Conservation (phyloP, 2,329 filamentous ascomycete species). For the Drechmeria coniospora region DNA sequence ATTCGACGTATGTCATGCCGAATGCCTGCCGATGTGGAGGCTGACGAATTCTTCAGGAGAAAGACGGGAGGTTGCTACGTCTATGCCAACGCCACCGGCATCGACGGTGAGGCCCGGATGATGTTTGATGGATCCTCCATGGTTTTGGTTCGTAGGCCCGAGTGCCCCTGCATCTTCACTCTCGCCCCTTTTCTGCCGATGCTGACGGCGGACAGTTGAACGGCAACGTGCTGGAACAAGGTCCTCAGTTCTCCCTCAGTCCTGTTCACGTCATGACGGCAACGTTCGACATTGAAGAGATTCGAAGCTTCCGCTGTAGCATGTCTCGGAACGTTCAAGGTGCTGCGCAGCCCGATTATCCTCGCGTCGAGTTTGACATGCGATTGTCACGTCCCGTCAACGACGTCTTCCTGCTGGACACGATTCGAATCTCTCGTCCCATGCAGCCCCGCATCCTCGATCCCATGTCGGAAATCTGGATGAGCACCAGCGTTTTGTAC, state of each 20-base stretch:
- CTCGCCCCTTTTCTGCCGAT: conserved; percentile 43
- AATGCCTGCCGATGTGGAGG: too few relatives aligned
- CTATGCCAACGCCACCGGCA: conserved; percentile 16
- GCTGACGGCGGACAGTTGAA: conserved; percentile 23
- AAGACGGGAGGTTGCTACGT: conserved; percentile 43
- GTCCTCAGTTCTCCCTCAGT: conserved; percentile 41
- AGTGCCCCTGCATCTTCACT: too few relatives aligned
- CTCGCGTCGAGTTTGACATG: conserved; percentile 14
- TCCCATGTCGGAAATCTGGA: conserved; percentile 9
- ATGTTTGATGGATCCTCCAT: conserved; percentile 2
- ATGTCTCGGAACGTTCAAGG: conserved; percentile 39
- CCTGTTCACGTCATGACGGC: conserved; percentile 28
- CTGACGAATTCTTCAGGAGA: too few relatives aligned
- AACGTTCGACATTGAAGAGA: conserved; percentile 55
- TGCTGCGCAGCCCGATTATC: conserved; percentile 25
- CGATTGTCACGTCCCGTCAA: conserved; percentile 10
- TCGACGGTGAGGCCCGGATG: conserved; percentile 26
- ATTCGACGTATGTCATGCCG: too few relatives aligned
- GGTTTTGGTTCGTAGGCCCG: conserved; percentile 40
- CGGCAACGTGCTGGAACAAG: conserved; percentile 46
- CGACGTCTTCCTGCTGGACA: conserved; percentile 13
- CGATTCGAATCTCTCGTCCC: conserved; percentile 7
- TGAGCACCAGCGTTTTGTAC: background rate
- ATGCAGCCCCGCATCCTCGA: conserved; percentile 8
- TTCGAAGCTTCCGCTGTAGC: conserved; percentile 41